A percentile compares a stretch with the other conserved stretches of the same genome.
These are phyloP conservation scores for Komagataella populi DNA, from an alignment of 805 yeast genomes.

Conservation along the genomic window DNA sequence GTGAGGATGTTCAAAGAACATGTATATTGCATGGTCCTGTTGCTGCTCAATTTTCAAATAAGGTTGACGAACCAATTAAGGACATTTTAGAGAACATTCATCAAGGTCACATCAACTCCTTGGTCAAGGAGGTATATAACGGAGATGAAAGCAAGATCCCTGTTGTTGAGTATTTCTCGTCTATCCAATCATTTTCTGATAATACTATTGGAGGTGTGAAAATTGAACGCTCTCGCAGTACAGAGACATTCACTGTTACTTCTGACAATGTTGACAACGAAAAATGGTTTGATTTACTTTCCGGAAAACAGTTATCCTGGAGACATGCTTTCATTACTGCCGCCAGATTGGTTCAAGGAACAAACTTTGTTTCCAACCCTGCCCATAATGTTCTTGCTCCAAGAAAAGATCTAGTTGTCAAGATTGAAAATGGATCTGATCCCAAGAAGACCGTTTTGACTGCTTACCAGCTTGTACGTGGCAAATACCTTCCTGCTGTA, in stretches of 20 bases:
- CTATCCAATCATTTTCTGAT: slow-evolving; percentile 14
- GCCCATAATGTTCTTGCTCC: slow-evolving; percentile 74
- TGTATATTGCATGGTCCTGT: slow-evolving; percentile 98
- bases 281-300: slow-evolving; percentile 70
- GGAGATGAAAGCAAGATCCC: slow-evolving; percentile 69
- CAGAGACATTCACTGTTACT: slow-evolving; percentile 12
- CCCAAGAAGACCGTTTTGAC: slow-evolving; percentile 45
- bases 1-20: slow-evolving; percentile 94
- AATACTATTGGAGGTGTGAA: slow-evolving; percentile 15
- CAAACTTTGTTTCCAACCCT: slow-evolving; percentile 68
- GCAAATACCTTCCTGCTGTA: slow-evolving; percentile 54
- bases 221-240: background rate
- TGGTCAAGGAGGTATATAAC: slow-evolving; percentile 55
- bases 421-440: slow-evolving; percentile 38
- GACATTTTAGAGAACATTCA: slow-evolving; percentile 82
- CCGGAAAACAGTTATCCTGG: slow-evolving; percentile 76
- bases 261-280: slow-evolving; percentile 11
- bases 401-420: slow-evolving; percentile 40
- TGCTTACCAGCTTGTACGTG: slow-evolving; percentile 60
- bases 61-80: slow-evolving; percentile 86
- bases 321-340: slow-evolving; percentile 80
- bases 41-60: slow-evolving; percentile 82
- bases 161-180: slow-evolving; percentile 66
- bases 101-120: slow-evolving; percentile 69
- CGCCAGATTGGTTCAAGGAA: slow-evolving; percentile 73